Evolutionary conservation across 345 rosid genomes (phyloP).

Genomic region (Gossypium australe): DNA sequence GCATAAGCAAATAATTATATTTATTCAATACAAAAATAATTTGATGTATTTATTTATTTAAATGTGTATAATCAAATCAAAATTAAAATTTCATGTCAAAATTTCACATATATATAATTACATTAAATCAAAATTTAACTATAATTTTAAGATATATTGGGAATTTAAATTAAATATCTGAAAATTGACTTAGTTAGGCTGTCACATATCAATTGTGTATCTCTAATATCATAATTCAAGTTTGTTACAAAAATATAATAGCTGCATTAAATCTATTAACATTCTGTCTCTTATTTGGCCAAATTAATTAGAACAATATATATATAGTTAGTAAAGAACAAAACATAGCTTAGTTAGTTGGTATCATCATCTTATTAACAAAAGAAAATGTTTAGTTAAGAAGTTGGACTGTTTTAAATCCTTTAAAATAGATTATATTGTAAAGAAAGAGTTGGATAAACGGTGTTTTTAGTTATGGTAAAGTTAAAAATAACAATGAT

Average conservation of each 20-base stretch:
- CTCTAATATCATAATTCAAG: not conserved
- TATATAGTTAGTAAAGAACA: not conserved
- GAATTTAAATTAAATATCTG: no score
- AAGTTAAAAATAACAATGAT: no score
- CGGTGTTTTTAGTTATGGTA: fast-evolving
- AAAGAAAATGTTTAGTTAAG: not conserved
- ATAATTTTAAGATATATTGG: no score
- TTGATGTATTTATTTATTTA: no score
- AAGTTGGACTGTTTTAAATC: not conserved
- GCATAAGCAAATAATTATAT: no score
- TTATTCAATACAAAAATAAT: no score
- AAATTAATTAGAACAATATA: not conserved
- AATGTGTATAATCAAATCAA: no score
- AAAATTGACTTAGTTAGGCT: not conserved
- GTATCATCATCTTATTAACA: not conserved
- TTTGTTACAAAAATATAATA: not conserved
- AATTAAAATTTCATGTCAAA: no score
- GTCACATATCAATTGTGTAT: not conserved
- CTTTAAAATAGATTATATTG: no score
- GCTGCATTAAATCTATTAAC: not conserved
- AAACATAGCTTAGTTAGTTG: not conserved
- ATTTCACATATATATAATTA: no score
- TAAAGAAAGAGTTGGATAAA: no score
- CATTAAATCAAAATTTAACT: no score
- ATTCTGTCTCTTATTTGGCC: not conserved